Evolutionary conservation across 495 filamentous ascomycete genomes (phyloP).

Genomic region (Penicillium chermesinum): DNA sequence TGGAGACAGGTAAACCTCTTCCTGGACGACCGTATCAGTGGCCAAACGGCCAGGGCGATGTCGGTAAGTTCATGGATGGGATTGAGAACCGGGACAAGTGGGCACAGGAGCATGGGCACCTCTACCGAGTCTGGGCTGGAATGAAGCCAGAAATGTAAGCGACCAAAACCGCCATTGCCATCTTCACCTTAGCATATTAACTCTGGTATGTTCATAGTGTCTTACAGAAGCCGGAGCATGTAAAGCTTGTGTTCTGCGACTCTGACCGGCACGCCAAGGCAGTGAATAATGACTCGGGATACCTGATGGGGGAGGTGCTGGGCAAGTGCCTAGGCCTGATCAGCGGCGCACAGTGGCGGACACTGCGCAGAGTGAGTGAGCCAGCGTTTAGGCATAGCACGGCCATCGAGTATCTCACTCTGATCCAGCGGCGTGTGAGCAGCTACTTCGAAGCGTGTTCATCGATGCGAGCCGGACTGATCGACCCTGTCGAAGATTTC

Average conservation of each 20-base stretch:
- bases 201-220: no score
- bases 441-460: no score
- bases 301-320: constrained; percentile 29
- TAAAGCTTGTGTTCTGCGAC: constrained; percentile 27
- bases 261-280: constrained; percentile 31
- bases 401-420: background rate
- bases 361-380: background rate
- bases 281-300: constrained; percentile 26
- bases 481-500: constrained; percentile 30
- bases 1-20: no score
- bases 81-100: background rate
- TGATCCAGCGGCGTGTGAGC: background rate
- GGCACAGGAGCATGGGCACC: constrained; percentile 1
- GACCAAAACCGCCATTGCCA: no score
- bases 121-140: constrained; percentile 31
- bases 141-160: constrained; percentile 28
- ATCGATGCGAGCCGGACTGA: no score
- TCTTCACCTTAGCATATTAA: no score
- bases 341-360: constrained; percentile 19
- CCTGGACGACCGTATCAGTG: background rate
- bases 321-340: constrained; percentile 37
- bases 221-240: constrained; percentile 17
- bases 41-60: background rate
- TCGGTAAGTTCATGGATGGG: background rate
- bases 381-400: no score